phyloP scores from a whole-genome alignment of 1,284 basidiomycete genomes.

The Lignosus rhinocerotis region DNA sequence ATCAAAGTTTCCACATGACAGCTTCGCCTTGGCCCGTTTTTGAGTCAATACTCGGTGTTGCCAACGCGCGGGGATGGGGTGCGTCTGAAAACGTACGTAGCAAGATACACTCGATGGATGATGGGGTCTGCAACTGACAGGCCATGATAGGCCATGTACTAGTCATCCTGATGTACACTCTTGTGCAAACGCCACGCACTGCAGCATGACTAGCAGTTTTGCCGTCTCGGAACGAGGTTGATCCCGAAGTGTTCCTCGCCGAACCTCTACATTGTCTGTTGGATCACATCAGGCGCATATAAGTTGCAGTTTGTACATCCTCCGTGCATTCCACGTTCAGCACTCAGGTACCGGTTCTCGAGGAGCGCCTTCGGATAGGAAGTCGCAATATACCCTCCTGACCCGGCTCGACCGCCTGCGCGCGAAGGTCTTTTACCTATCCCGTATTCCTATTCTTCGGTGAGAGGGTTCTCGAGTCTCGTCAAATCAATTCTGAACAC shows the following conservation, averaged over 20 bases:
- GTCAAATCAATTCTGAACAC: background rate
- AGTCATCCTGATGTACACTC: too few relatives aligned
- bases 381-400: background rate
- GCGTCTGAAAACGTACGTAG: too few relatives aligned
- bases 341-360: background rate
- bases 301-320: background rate
- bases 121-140: too few relatives aligned
- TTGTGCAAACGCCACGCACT: too few relatives aligned
- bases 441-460: background rate
- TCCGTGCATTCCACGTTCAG: background rate
- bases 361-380: background rate
- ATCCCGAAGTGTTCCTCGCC: background rate
- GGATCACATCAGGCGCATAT: background rate
- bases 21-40: too few relatives aligned
- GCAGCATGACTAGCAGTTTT: background rate
- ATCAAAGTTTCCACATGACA: too few relatives aligned
- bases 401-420: background rate
- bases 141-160: too few relatives aligned
- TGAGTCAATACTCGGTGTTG: too few relatives aligned
- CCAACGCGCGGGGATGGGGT: too few relatives aligned
- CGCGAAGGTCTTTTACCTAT: background rate
- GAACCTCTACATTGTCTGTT: background rate
- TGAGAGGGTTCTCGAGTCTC: background rate
- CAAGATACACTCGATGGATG: too few relatives aligned
- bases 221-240: background rate